Evolutionary conservation across 169 alveolate species (phyloP).

Genomic region (Eimeria tenella): DNA sequence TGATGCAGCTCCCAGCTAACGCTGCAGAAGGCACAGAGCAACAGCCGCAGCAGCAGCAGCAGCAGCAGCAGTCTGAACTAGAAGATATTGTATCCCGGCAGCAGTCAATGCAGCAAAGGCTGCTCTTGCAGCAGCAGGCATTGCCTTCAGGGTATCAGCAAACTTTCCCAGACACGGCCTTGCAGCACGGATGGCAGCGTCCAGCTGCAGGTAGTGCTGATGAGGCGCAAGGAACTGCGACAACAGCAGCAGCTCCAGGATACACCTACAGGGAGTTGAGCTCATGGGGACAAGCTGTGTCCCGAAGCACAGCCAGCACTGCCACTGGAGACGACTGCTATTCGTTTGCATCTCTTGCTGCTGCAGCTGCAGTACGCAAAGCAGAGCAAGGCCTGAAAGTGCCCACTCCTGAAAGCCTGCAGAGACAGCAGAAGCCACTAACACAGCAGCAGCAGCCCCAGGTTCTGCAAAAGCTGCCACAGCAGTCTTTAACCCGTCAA

Average conservation of each 20-base stretch:
- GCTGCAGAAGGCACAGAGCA: conserved; percentile 13
- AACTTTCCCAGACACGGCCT: conserved; percentile 46
- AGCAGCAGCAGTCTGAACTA: conserved; percentile 30
- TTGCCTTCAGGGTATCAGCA: conserved; percentile 45
- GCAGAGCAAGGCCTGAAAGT: conserved; percentile 61
- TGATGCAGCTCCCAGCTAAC: conserved; percentile 14
- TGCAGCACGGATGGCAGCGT: conserved; percentile 68
- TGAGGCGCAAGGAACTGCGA: conserved; percentile 52
- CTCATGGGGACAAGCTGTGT: conserved; percentile 69
- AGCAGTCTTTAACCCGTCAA: conserved; percentile 58
- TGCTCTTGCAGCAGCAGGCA: conserved; percentile 61
- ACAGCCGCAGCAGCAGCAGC: conserved; percentile 58
- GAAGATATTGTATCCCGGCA: conserved; percentile 39
- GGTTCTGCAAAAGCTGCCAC: conserved; percentile 54
- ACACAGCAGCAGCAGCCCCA: conserved; percentile 42
- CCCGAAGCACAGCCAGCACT: conserved; percentile 75
- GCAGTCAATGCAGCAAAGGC: conserved; percentile 53
- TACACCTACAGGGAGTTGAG: conserved; percentile 61
- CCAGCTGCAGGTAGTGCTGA: conserved; percentile 51
- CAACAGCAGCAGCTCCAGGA: conserved; percentile 62
- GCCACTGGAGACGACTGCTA: conserved; percentile 74
- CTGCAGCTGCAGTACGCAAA: conserved; percentile 70
- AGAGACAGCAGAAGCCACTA: conserved; percentile 43
- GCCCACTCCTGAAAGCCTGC: conserved; percentile 45
- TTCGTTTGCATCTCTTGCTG: conserved; percentile 58